Evolutionary conservation across 345 rosid genomes (phyloP).

Genomic region (Clausena lansium): DNA sequence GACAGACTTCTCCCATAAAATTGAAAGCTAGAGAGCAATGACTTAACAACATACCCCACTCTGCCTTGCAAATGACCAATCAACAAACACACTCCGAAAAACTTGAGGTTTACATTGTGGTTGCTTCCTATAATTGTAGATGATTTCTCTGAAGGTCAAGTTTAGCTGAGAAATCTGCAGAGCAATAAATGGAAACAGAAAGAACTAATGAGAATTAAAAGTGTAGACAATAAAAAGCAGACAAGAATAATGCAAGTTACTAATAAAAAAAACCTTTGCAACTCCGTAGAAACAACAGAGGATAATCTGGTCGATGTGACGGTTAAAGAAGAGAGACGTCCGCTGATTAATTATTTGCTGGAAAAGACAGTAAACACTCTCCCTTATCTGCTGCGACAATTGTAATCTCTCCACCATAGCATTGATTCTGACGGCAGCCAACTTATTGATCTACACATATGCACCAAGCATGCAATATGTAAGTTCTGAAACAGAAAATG

Average conservation of each 20-base stretch:
- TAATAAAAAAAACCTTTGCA: constrained; percentile 58
- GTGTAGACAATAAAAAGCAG: constrained; percentile 7
- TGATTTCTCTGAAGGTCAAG: constrained; percentile 80
- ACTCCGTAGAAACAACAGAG: constrained; percentile 85
- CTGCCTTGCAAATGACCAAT: constrained; percentile 58
- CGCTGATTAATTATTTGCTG: constrained; percentile 63
- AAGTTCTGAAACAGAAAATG: constrained; percentile 1
- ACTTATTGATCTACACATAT: constrained; percentile 59
- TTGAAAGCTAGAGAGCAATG: neutral
- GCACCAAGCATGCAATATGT: constrained; percentile 6
- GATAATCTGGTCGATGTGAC: constrained; percentile 84
- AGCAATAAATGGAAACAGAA: constrained; percentile 24
- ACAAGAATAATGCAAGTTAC: neutral
- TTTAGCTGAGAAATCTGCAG: constrained; percentile 81
- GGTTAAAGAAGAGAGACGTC: constrained; percentile 68
- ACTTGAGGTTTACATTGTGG: constrained; percentile 95
- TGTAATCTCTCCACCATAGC: constrained; percentile 87
- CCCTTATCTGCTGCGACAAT: constrained; percentile 67
- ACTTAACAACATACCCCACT: constrained; percentile 46
- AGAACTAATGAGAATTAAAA: constrained; percentile 15
- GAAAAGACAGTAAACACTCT: constrained; percentile 68
- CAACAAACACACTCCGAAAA: constrained; percentile 80
- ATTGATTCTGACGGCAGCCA: constrained; percentile 83
- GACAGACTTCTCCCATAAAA: constrained; percentile 21
- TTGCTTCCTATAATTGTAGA: constrained; percentile 86